These are phyloP conservation scores for Colletotrichum zoysiae DNA, from an alignment of 2,329 filamentous ascomycete genomes.

Conservation along the genomic window DNA sequence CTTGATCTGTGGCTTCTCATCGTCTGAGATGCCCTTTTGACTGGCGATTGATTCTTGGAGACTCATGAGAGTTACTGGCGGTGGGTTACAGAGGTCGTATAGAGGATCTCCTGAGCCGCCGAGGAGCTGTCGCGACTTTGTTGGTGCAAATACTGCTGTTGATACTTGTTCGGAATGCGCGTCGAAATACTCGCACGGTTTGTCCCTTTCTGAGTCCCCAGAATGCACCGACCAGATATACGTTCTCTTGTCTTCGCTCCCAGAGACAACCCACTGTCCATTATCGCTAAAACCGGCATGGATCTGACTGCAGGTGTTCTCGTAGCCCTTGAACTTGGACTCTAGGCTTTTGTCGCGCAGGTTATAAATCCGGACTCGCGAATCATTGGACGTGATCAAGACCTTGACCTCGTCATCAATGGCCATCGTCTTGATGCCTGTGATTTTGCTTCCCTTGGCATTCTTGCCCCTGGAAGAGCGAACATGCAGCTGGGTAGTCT, in stretches of 20 bases:
- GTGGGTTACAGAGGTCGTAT: slow-evolving; percentile 97
- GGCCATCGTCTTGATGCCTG: slow-evolving; percentile 84
- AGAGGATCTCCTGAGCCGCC: slow-evolving; percentile 88
- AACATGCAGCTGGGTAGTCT: slow-evolving; percentile 90
- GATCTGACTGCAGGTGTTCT: slow-evolving; percentile 92
- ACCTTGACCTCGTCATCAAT: slow-evolving; percentile 81
- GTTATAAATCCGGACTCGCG: slow-evolving; percentile 89
- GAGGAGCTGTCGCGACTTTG: slow-evolving; percentile 80
- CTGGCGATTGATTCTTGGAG: slow-evolving; percentile 70
- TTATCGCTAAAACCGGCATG: slow-evolving; percentile 91
- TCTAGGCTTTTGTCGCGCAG: slow-evolving; percentile 87
- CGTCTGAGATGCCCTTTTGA: slow-evolving; percentile 54
- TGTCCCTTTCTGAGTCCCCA: slow-evolving; percentile 77
- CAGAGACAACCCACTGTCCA: slow-evolving; percentile 87
- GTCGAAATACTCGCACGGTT: slow-evolving; percentile 90
- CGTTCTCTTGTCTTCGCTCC: slow-evolving; percentile 89
- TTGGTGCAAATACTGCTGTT: slow-evolving; percentile 86
- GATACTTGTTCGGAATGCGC: slow-evolving; percentile 92
- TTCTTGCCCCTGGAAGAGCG: slow-evolving; percentile 92
- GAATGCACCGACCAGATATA: slow-evolving; percentile 87
- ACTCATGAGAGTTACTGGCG: slow-evolving; percentile 85
- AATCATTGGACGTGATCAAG: slow-evolving; percentile 94
- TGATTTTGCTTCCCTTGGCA: slow-evolving; percentile 97
- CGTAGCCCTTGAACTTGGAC: slow-evolving; percentile 90
- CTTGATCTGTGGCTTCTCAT: slow-evolving; percentile 50